Conservation (phyloP, 352 stramenopile genomes). For the Pythium volutum region DNA sequence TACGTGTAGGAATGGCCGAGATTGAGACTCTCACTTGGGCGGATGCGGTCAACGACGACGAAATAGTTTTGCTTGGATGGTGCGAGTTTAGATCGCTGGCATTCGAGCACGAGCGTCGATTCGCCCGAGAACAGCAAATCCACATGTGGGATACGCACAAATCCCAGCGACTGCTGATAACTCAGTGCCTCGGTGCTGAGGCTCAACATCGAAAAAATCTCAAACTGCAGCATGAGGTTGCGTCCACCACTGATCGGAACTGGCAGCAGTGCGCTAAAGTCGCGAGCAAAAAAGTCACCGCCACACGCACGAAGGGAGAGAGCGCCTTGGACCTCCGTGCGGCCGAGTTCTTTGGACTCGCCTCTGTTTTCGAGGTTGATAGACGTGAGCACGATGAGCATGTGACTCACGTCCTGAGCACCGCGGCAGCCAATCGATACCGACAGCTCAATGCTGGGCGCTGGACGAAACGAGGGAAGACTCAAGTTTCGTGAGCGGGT, state of each 20-base stretch:
- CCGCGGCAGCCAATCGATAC: slow-evolving; percentile 76
- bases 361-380: slow-evolving; percentile 43
- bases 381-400: slow-evolving; percentile 68
- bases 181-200: slow-evolving; percentile 50
- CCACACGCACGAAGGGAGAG: slow-evolving; percentile 67
- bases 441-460: slow-evolving; percentile 61
- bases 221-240: slow-evolving; percentile 75
- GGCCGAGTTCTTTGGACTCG: slow-evolving; percentile 53
- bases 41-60: slow-evolving; percentile 71
- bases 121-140: slow-evolving; percentile 77
- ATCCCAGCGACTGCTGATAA: slow-evolving; percentile 65
- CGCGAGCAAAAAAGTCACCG: slow-evolving; percentile 68
- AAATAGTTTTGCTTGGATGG: slow-evolving; percentile 61
- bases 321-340: slow-evolving; percentile 73
- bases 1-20: slow-evolving; percentile 78
- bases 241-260: slow-evolving; percentile 47
- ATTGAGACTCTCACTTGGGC: slow-evolving; percentile 58
- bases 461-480: slow-evolving; percentile 59
- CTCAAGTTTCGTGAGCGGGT: slow-evolving; percentile 63
- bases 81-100: slow-evolving; percentile 33
- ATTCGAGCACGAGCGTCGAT: slow-evolving; percentile 71
- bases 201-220: slow-evolving; percentile 69
- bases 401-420: slow-evolving; percentile 59
- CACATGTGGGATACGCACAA: slow-evolving; percentile 67
- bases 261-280: slow-evolving; percentile 73